Percentiles rank a stretch among this genome's conserved stretches.
phyloP scores from a whole-genome alignment of 176 grass and related monocot species.

The Oryza meridionalis region DNA sequence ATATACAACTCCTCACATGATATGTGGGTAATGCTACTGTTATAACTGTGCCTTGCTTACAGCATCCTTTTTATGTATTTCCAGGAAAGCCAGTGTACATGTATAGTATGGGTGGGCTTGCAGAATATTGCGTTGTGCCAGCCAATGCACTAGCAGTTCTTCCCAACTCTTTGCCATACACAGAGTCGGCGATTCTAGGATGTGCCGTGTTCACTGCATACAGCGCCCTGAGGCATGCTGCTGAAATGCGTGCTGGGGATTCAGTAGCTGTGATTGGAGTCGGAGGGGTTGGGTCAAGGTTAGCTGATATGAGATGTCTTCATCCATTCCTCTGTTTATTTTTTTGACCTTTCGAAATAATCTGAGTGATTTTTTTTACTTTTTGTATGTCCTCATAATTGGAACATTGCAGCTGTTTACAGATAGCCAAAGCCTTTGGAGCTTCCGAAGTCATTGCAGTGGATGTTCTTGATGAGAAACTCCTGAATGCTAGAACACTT shows the following conservation, averaged over 20 bases:
- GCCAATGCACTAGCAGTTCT: conserved; percentile 86
- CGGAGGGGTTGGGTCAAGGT: conserved; percentile 98
- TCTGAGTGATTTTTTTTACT: neutral
- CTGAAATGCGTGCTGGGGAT: conserved; percentile 89
- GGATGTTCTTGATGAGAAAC: conserved; percentile 92
- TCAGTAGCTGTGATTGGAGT: conserved; percentile 97
- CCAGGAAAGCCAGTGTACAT: conserved; percentile 91
- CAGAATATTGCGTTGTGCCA: conserved; percentile 94
- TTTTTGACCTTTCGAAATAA: neutral
- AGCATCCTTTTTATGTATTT: conserved; percentile 21
- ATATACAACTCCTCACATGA: neutral
- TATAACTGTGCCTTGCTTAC: conserved; percentile 22
- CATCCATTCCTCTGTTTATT: neutral
- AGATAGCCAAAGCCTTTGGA: conserved; percentile 97
- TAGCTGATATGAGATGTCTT: conserved; percentile 32
- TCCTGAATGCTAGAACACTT: conserved; percentile 78
- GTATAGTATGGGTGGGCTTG: conserved; percentile 97
- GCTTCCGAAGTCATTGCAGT: conserved; percentile 95
- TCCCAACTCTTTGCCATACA: conserved; percentile 76
- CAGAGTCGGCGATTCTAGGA: conserved; percentile 91
- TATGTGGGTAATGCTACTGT: neutral
- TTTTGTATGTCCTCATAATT: conserved; percentile 1
- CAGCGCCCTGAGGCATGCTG: conserved; percentile 92
- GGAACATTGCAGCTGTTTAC: conserved; percentile 74
- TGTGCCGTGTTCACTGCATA: conserved; percentile 97